These are phyloP conservation scores for Hyaloperonospora arabidopsidis DNA, from an alignment of 352 stramenopile species.

Conservation along the genomic window DNA sequence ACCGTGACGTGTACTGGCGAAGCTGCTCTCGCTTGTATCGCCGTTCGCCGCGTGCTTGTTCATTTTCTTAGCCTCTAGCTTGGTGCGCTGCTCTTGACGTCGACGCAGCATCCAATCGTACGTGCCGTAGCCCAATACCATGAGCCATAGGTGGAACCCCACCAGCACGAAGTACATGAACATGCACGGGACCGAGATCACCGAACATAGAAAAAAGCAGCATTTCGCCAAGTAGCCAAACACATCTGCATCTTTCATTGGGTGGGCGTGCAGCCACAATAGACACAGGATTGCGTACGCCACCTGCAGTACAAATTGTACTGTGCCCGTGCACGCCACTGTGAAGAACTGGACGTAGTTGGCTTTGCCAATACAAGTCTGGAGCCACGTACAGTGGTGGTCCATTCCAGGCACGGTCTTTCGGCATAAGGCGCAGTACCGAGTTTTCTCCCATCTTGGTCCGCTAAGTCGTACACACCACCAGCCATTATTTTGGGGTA, in stretches of 20 bases:
- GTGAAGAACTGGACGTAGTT: constrained; percentile 87
- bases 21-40: constrained; percentile 15
- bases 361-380: constrained; percentile 73
- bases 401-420: constrained; percentile 75
- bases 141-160: constrained; percentile 75
- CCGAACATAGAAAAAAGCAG: constrained; percentile 40
- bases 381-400: constrained; percentile 85
- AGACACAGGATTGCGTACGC: constrained; percentile 43
- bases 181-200: constrained; percentile 71
- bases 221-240: constrained; percentile 34
- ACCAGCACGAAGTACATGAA: constrained; percentile 83
- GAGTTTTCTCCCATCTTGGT: constrained; percentile 67
- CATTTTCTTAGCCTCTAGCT: constrained; percentile 44
- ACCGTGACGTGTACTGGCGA: constrained; percentile 13
- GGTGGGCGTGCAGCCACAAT: constrained; percentile 41
- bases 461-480: constrained; percentile 61
- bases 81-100: constrained; percentile 55
- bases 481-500: no score
- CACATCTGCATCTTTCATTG: constrained; percentile 19
- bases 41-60: constrained; percentile 8
- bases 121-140: constrained; percentile 72
- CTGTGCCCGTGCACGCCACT: constrained; percentile 52
- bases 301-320: constrained; percentile 65
- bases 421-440: constrained; percentile 72
- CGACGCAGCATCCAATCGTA: constrained; percentile 86